Percentiles rank a stretch among this genome's conserved stretches.
phyloP scores from a whole-genome alignment of 208 protist genomes.

The Crithidia mellificae region DNA sequence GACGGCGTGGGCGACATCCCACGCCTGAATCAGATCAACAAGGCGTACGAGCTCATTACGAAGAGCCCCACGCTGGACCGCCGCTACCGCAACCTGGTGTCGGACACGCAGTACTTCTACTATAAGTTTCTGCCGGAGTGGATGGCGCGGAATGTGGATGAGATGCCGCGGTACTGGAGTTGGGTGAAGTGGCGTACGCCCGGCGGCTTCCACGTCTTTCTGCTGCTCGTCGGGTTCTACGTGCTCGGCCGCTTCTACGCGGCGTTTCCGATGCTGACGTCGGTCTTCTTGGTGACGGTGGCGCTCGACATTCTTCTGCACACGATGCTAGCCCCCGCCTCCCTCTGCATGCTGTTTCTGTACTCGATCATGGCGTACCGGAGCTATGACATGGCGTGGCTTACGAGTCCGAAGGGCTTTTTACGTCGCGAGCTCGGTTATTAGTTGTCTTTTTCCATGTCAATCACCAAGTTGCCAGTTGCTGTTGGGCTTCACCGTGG shows the following conservation, averaged over 20 bases:
- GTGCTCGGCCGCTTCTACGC: slow-evolving; percentile 76
- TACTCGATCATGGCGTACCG: slow-evolving; percentile 81
- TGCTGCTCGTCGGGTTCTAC: slow-evolving; percentile 68
- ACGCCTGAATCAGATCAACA: slow-evolving; percentile 86
- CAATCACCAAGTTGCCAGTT: too few species aligned
- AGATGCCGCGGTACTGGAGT: slow-evolving; percentile 92
- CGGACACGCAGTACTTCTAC: slow-evolving; percentile 87
- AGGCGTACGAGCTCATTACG: slow-evolving; percentile 88
- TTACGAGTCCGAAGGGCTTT: slow-evolving; percentile 89
- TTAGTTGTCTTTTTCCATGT: too few species aligned
- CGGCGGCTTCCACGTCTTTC: slow-evolving; percentile 64
- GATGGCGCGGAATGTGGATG: slow-evolving; percentile 91
- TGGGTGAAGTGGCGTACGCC: slow-evolving; percentile 86
- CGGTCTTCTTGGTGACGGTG: slow-evolving; percentile 61
- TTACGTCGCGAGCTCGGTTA: slow-evolving; percentile 82
- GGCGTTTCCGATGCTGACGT: slow-evolving; percentile 72
- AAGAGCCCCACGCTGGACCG: slow-evolving; percentile 87
- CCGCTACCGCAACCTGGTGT: slow-evolving; percentile 87
- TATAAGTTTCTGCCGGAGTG: slow-evolving; percentile 89
- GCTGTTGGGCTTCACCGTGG: too few species aligned
- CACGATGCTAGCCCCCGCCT: slow-evolving; percentile 86
- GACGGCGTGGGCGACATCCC: slow-evolving; percentile 79
- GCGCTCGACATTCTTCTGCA: slow-evolving; percentile 77
- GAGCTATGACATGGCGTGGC: slow-evolving; percentile 88
- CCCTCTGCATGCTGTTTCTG: slow-evolving; percentile 82